phyloP scores from a whole-genome alignment of 2,329 filamentous ascomycete genomes.

The Paracamarosporium sp. region DNA sequence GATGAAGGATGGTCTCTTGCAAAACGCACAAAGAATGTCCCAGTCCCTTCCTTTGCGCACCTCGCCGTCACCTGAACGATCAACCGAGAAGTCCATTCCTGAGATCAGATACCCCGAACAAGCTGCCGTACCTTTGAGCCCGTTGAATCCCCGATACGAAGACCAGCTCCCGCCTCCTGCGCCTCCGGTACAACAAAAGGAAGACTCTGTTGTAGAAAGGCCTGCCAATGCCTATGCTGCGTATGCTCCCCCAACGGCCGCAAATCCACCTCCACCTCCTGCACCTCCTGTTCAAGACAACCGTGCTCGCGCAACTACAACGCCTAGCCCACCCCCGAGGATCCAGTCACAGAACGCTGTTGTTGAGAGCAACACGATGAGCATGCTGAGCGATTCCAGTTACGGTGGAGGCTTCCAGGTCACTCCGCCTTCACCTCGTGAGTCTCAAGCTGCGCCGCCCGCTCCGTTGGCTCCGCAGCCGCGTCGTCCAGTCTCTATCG shows the following conservation, averaged over 20 bases:
- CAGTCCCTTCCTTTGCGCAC: constrained; percentile 55
- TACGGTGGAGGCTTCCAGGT: constrained; percentile 63
- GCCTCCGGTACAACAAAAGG: constrained; percentile 4
- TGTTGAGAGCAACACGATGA: constrained; percentile 42
- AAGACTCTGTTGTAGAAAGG: constrained; percentile 2
- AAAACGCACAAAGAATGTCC: constrained; percentile 66
- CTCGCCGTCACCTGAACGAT: constrained; percentile 33
- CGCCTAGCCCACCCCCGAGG: constrained; percentile 29
- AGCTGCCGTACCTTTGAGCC: constrained; percentile 32
- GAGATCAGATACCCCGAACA: constrained; percentile 46
- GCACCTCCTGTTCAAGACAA: constrained; percentile 29
- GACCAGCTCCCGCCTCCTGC: constrained; percentile 20
- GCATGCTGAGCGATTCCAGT: constrained; percentile 58
- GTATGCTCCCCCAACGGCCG: constrained; percentile 40
- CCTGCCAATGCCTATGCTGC: constrained; percentile 39
- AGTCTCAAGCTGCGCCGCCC: constrained; percentile 20
- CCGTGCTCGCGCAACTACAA: constrained; percentile 30
- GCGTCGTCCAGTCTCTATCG: constrained; percentile 24
- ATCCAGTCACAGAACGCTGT: constrained; percentile 46
- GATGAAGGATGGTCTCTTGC: constrained; percentile 60
- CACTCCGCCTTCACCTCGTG: constrained; percentile 50
- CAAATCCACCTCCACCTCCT: constrained; percentile 17
- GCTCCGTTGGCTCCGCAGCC: constrained; percentile 37
- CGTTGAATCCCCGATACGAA: constrained; percentile 34
- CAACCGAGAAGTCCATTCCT: constrained; percentile 38